A percentile compares a stretch with the other conserved stretches of the same genome.
phyloP scores from a whole-genome alignment of 768 basidiomycete genomes.

The Daedaleopsis nitida region DNA sequence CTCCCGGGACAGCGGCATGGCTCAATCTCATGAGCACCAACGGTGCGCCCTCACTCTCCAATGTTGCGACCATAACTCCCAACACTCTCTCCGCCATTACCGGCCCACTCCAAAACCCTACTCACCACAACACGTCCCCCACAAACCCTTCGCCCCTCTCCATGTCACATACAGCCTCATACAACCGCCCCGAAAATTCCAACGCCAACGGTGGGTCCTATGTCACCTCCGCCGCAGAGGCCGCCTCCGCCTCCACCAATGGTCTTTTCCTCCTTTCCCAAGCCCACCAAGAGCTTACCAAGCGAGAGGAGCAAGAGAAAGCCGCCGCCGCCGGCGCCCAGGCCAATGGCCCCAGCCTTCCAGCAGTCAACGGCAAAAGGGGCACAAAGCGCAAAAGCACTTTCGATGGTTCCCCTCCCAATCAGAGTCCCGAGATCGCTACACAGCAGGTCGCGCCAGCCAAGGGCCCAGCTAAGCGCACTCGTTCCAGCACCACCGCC shows the following conservation, averaged over 20 bases:
- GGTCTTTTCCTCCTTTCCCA: conserved; percentile 93
- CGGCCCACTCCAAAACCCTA: conserved; percentile 60
- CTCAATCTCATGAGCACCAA: conserved; percentile 85
- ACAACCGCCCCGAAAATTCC: conserved; percentile 14
- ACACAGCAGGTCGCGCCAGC: conserved; percentile 5
- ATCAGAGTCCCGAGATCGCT: conserved; percentile 17
- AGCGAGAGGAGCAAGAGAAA: conserved; percentile 82
- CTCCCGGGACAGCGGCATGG: conserved; percentile 90
- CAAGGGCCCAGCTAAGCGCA: conserved; percentile 34
- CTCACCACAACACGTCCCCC: conserved; percentile 73
- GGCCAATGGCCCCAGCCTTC: conserved; percentile 16
- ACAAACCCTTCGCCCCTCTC: conserved; percentile 37
- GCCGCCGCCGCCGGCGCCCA: conserved; percentile 31
- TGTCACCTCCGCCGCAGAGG: conserved; percentile 48
- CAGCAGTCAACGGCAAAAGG: conserved; percentile 44
- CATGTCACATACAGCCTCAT: conserved; percentile 29
- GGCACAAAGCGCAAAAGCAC: conserved; percentile 75
- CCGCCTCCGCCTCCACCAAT: conserved; percentile 79
- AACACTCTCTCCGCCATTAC: conserved; percentile 78
- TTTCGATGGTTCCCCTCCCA: conserved; percentile 35
- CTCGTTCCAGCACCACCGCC: conserved; percentile 38
- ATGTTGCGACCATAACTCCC: conserved; percentile 54
- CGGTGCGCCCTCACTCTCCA: conserved; percentile 27
- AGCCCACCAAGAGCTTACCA: conserved; percentile 94
- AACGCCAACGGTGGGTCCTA: conserved; percentile 24